Base-by-base conservation (phyloP, 352 stramenopile species). In the Pythium periplocum region DNA sequence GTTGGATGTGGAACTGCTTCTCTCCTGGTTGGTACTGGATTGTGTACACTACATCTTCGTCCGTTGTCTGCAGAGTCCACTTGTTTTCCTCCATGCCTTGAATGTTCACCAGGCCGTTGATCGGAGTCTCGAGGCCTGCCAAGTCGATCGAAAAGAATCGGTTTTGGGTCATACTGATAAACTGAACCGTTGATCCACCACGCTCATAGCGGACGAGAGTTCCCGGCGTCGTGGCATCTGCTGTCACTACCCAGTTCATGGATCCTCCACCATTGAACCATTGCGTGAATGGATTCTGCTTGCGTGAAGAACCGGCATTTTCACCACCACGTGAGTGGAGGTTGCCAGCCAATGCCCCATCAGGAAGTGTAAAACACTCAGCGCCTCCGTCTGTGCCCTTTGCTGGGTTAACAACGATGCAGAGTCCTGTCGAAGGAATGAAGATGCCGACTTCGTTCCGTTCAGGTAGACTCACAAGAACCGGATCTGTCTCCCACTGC, bases 71-170 rank as follows among this genome's bases (percentile, higher is more conserved):
- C 42, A 86, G 26, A 4, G 84, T 48, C 78, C 78, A 88, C 48
- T 83, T 65, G 36, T 72, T 57, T 17, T 59, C 51, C 2, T 58
- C 64, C 3, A 73, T 48, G 0, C 68, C 42, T 42, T 86, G 73
- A 0, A 88, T 65, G 34, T 54, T 68, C 6, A 71, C 56, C 6
- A 88, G 53, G 2, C 66, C 64, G 5, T 63, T 17, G 1, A 69
- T 46, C 1, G 45, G 54, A 5, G 40, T 48, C 7, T 39, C 60
- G 2, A 55, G 31, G 39, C 50, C 60, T 7, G 48, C 45, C 42
- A 87, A 40, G 11, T 88, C 75, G n/a, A 87, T 50, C 0, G 78
- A 82, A 40, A 66, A 73, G 38, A 88, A 71, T 1, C 51, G 60
- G 34, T 58, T 78, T 2, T 42, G 43, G 33, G 42, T 49, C 35